Evolutionary conservation across 2,329 filamentous ascomycete species (phyloP).

Genomic region (Talaromyces albobiverticillius): DNA sequence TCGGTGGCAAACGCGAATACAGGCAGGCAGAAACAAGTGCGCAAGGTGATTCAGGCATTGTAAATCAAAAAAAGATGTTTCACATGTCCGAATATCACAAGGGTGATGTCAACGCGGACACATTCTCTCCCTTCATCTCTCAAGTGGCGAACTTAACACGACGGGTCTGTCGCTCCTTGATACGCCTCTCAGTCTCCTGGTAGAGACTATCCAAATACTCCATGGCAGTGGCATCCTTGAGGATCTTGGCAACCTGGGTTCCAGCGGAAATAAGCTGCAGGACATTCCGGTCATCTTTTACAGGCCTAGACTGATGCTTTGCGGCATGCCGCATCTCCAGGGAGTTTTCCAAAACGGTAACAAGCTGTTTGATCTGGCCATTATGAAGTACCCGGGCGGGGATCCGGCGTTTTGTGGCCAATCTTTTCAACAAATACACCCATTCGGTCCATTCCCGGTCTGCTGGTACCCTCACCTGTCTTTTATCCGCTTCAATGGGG

Average conservation of each 20-base stretch:
- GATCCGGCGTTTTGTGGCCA: constrained; percentile 82
- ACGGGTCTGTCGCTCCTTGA: constrained; percentile 60
- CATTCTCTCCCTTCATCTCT: constrained; percentile 9
- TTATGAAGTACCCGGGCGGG: constrained; percentile 81
- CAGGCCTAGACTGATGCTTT: constrained; percentile 75
- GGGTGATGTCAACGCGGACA: not conserved
- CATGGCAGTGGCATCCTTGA: constrained; percentile 82
- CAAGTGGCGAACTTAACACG: constrained; percentile 31
- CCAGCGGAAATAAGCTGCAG: constrained; percentile 83
- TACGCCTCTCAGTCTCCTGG: constrained; percentile 74
- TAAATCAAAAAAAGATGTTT: not conserved
- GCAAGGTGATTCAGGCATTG: too few species aligned
- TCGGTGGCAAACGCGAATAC: not conserved
- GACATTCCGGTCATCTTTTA: constrained; percentile 87
- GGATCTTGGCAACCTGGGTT: constrained; percentile 81
- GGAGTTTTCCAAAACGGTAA: constrained; percentile 83
- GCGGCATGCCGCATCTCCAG: constrained; percentile 83
- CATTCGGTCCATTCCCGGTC: constrained; percentile 90
- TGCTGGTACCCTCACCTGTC: constrained; percentile 68
- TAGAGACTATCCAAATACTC: constrained; percentile 78
- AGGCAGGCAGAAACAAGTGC: not conserved
- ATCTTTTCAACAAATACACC: constrained; percentile 80
- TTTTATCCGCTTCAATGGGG: constrained; percentile 77
- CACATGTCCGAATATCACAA: not conserved
- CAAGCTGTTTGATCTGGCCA: constrained; percentile 86